These are phyloP conservation scores for Hemisphaericaspora nanyangensis DNA, from an alignment of 805 yeast genomes.

Conservation along the genomic window DNA sequence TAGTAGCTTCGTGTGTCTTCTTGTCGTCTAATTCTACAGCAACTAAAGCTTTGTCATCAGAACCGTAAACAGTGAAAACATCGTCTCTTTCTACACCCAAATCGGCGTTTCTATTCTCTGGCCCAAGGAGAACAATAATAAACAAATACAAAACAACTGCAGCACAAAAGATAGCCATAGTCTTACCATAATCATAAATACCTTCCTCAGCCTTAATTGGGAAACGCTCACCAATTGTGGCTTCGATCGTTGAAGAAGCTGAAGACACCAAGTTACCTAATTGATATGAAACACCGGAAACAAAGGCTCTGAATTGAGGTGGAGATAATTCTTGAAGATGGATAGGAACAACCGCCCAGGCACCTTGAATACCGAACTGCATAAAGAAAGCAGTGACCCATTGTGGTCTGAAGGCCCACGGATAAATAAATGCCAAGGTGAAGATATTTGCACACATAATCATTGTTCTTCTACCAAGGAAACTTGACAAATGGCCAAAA, in stretches of 20 bases:
- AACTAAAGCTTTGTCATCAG: slow-evolving; percentile 1
- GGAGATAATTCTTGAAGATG: slow-evolving; percentile 60
- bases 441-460: slow-evolving; percentile 46
- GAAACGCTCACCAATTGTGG: slow-evolving; percentile 57
- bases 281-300: slow-evolving; percentile 63
- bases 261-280: slow-evolving; percentile 70
- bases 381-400: slow-evolving; percentile 42
- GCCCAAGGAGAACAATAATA: slow-evolving; percentile 52
- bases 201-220: slow-evolving; percentile 37
- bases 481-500: slow-evolving; percentile 55
- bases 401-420: slow-evolving; percentile 44
- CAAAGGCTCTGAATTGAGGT: slow-evolving; percentile 51
- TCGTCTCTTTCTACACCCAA: slow-evolving; percentile 16
- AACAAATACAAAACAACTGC: slow-evolving; percentile 55
- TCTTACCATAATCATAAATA: slow-evolving; percentile 58
- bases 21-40: neutral
- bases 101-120: slow-evolving; percentile 43
- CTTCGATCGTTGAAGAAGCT: slow-evolving; percentile 68
- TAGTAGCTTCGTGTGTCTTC: slow-evolving; percentile 1
- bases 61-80: slow-evolving; percentile 4
- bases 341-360: slow-evolving; percentile 70
- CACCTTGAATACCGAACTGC: slow-evolving; percentile 66
- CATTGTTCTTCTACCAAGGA: slow-evolving; percentile 58
- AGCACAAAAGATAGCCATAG: slow-evolving; percentile 66
- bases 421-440: slow-evolving; percentile 62